These are phyloP conservation scores for Lizonia empirigonia DNA, from an alignment of 2,329 filamentous ascomycete genomes.

Conservation along the genomic window DNA sequence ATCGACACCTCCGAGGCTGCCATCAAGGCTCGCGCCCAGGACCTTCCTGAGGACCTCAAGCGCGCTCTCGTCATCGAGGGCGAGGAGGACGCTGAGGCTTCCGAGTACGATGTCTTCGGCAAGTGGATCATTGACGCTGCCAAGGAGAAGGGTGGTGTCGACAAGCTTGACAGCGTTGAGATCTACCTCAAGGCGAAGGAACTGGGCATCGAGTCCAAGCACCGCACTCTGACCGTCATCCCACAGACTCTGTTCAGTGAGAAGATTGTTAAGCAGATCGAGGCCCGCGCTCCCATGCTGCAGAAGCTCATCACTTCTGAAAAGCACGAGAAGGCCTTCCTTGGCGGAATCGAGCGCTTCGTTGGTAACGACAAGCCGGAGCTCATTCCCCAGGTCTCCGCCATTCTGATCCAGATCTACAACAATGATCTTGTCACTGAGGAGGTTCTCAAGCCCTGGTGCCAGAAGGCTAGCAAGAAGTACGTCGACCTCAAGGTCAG, in stretches of 20 bases:
- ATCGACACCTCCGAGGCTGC: conserved; percentile 96
- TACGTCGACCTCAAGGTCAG: conserved; percentile 88
- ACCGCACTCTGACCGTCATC: conserved; percentile 89
- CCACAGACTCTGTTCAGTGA: conserved; percentile 94
- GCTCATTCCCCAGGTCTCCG: conserved; percentile 76
- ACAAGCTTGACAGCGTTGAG: conserved; percentile 83
- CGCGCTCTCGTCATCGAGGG: conserved; percentile 84
- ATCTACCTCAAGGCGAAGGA: conserved; percentile 98
- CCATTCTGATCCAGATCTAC: conserved; percentile 88
- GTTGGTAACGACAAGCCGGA: conserved; percentile 82
- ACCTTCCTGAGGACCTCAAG: conserved; percentile 94
- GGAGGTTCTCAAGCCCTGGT: conserved; percentile 89
- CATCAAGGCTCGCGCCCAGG: conserved; percentile 90
- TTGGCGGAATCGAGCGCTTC: conserved; percentile 94
- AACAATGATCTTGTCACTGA: conserved; percentile 87
- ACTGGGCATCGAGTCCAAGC: conserved; percentile 90
- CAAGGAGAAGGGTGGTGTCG: conserved; percentile 71
- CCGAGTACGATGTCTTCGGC: conserved; percentile 88
- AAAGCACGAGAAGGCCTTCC: conserved; percentile 91
- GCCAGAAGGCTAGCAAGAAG: conserved; percentile 95
- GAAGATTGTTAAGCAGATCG: conserved; percentile 85
- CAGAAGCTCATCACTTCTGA: conserved; percentile 93
- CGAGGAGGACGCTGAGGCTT: conserved; percentile 79
- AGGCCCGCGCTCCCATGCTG: conserved; percentile 80
- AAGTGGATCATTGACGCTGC: conserved; percentile 86